Percentiles rank a stretch among this genome's conserved stretches.
phyloP scores from a whole-genome alignment of 75 land plant species.

The Sequoiadendron giganteum region DNA sequence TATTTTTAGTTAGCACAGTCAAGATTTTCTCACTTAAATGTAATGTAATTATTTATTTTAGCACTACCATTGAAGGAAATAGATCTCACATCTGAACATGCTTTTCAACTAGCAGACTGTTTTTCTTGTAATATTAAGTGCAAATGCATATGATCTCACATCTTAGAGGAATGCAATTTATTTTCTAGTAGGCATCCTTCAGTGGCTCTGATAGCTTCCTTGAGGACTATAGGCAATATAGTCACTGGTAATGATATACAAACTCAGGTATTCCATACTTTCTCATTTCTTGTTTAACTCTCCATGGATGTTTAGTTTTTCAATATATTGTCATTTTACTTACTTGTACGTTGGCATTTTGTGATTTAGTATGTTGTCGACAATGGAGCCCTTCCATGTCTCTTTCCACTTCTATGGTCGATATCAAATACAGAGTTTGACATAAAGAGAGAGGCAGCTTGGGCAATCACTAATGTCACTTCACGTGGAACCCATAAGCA shows the following conservation, averaged over 20 bases:
- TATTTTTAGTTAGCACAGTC: too few species aligned
- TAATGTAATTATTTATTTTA: too few species aligned
- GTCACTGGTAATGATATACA: conserved; percentile 66
- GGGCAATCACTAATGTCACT: conserved; percentile 44
- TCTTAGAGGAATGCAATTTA: not conserved
- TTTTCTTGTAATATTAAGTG: not conserved
- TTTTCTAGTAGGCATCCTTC: conserved; percentile 28
- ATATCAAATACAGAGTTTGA: conserved; percentile 35
- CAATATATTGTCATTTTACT: conserved; percentile 25
- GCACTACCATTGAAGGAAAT: too few species aligned
- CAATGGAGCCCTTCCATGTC: not conserved
- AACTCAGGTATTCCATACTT: conserved; percentile 38
- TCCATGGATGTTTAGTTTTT: too few species aligned
- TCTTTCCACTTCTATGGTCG: conserved; percentile 1
- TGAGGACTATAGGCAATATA: conserved; percentile 63
- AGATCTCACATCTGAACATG: too few species aligned
- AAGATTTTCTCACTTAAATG: too few species aligned
- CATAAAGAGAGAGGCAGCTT: conserved; percentile 38
- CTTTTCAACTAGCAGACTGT: not conserved
- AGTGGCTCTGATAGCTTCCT: conserved; percentile 45
- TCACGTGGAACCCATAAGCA: conserved; percentile 35
- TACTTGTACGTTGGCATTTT: conserved; percentile 24
- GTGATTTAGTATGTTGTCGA: conserved; percentile 33
- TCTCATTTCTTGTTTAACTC: not conserved
- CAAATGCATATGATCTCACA: not conserved